Conservation (phyloP, 1,139 yeast species). For the Spencermartinsiella ligniputridi region DNA sequence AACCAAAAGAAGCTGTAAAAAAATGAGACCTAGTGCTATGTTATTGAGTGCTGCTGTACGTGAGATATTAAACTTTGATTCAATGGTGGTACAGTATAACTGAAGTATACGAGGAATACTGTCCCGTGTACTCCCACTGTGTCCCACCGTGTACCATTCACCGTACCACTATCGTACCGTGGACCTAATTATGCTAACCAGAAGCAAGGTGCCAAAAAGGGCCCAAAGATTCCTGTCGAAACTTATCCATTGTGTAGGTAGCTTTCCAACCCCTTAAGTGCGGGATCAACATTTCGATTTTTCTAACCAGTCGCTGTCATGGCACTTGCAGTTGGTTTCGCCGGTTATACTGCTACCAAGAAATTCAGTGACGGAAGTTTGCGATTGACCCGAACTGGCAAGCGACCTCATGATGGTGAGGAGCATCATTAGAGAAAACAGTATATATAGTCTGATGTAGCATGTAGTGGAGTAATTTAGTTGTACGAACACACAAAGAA, state of each 20-base stretch:
- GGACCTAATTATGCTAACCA: neutral
- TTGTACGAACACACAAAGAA: too few species aligned
- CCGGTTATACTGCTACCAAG: slow-evolving; percentile 24
- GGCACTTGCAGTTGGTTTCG: slow-evolving; percentile 28
- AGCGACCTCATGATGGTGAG: neutral
- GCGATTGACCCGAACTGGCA: slow-evolving; percentile 28
- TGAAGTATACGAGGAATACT: too few species aligned
- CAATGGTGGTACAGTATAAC: too few species aligned
- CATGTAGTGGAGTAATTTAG: too few species aligned
- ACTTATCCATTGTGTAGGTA: slow-evolving; percentile 31
- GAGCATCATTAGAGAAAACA: too few species aligned
- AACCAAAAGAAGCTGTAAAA: slow-evolving; percentile 25
- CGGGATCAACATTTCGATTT: neutral
- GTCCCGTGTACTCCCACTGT: too few species aligned
- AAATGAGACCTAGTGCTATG: slow-evolving; percentile 26
- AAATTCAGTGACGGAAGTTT: slow-evolving; percentile 27
- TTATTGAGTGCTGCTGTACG: slow-evolving; percentile 29
- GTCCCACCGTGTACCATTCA: neutral
- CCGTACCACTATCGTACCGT: neutral
- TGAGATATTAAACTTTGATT: too few species aligned
- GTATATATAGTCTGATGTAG: too few species aligned
- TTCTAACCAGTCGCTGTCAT: slow-evolving; percentile 26
- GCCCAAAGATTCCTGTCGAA: slow-evolving; percentile 27
- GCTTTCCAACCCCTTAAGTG: neutral
- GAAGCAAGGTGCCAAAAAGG: slow-evolving; percentile 16